Conservation (phyloP, 306 rosid species). For the Glycine soja region DNA sequence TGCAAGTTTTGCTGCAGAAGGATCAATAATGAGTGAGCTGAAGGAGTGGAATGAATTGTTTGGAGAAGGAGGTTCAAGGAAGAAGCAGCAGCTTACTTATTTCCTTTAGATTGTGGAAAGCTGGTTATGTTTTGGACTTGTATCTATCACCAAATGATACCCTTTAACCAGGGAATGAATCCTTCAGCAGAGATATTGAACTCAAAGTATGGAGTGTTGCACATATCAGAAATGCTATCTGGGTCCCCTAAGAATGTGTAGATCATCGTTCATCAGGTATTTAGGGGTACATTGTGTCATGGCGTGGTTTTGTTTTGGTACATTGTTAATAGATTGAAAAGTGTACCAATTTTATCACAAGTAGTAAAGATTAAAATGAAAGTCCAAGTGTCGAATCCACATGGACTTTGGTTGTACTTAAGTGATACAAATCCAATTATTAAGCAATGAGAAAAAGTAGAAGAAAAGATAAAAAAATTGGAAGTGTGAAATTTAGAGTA, state of each 20-base stretch:
- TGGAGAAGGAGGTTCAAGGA: slow-evolving; percentile 96
- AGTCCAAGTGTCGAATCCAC: too few species aligned
- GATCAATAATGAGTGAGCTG: slow-evolving; percentile 88
- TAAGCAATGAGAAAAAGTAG: too few species aligned
- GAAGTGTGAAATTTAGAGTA: too few species aligned
- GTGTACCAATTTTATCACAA: too few species aligned
- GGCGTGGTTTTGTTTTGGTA: slow-evolving; percentile 41
- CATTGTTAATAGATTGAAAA: too few species aligned
- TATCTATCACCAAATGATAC: slow-evolving; percentile 39
- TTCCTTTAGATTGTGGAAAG: slow-evolving; percentile 63
- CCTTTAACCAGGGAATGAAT: slow-evolving; percentile 40
- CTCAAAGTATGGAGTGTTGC: slow-evolving; percentile 17
- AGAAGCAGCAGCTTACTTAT: slow-evolving; percentile 87
- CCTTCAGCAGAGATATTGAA: slow-evolving; percentile 35
- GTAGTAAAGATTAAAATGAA: too few species aligned
- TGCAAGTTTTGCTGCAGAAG: slow-evolving; percentile 88
- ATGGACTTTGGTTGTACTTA: too few species aligned
- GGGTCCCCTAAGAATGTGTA: too few species aligned
- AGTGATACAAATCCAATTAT: too few species aligned
- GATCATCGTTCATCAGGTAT: not conserved
- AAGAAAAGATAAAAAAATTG: too few species aligned
- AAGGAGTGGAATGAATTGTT: slow-evolving; percentile 90
- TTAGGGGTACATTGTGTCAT: slow-evolving; percentile 47
- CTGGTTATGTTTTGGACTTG: slow-evolving; percentile 21
- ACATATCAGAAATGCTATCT: not conserved